phyloP scores from a whole-genome alignment of 2,329 filamentous ascomycete genomes.

The Amylocarpus encephaloides region DNA sequence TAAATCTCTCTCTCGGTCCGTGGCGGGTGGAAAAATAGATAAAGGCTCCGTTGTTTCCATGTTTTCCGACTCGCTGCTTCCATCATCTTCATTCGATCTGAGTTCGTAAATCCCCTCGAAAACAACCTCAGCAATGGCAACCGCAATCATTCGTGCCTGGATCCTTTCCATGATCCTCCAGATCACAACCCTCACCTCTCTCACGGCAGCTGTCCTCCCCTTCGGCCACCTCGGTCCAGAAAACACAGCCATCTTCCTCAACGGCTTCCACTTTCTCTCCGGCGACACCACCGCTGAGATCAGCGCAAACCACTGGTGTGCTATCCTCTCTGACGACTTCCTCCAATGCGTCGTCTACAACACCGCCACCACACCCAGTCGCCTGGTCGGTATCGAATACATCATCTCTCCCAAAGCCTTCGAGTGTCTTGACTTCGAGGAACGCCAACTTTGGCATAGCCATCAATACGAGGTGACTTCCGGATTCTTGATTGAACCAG shows the following conservation, averaged over 20 bases:
- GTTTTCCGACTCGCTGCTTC: too few relatives aligned
- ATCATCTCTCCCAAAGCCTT: slow-evolving; percentile 57
- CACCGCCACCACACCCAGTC: slow-evolving; percentile 54
- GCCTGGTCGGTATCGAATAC: slow-evolving; percentile 80
- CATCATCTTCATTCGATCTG: too few relatives aligned
- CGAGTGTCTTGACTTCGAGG: slow-evolving; percentile 54
- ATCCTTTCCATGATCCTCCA: background rate
- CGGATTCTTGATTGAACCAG: slow-evolving; percentile 68
- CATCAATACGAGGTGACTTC: slow-evolving; percentile 41
- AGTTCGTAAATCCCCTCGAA: too few relatives aligned
- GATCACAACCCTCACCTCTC: background rate
- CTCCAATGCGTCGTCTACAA: slow-evolving; percentile 83
- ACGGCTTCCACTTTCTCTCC: slow-evolving; percentile 76
- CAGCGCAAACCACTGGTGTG: slow-evolving; percentile 77
- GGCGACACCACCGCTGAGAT: slow-evolving; percentile 61
- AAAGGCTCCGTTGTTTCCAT: too few relatives aligned
- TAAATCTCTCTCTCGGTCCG: too few relatives aligned
- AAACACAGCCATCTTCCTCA: slow-evolving; percentile 40
- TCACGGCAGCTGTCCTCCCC: slow-evolving; percentile 26
- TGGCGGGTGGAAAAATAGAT: too few relatives aligned
- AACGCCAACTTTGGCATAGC: slow-evolving; percentile 73
- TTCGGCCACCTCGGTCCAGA: slow-evolving; percentile 10
- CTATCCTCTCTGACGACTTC: slow-evolving; percentile 65
- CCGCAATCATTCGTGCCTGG: too few relatives aligned
- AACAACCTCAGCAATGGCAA: too few relatives aligned